Base-by-base conservation (phyloP, 306 rosid species). In the Rosa chinensis region DNA sequence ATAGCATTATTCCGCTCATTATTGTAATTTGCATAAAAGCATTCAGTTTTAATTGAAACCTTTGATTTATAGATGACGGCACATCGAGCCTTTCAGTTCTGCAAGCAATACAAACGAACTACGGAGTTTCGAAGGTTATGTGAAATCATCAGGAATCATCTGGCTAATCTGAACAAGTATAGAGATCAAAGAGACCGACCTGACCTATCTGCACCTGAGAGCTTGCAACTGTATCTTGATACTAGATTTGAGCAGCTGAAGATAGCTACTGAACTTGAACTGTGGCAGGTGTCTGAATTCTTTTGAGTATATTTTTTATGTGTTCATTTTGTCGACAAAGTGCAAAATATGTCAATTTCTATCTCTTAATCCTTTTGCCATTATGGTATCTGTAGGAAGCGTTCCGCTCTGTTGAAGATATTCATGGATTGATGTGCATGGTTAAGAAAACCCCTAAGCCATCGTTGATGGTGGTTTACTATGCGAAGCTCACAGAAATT, bases 11-110 rank as follows among this genome's bases (percentile, higher is more conserved):
- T 17, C 58, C 23, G 3, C 9, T 42, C 3, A 11, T 40, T 40
- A n/a, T 49, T 16, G 75, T 47, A 14, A 48, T 42, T 12, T 62
- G 47, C 47, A 6, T 72, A 18, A 10, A 28, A 25, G 50, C 23
- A 53, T 66, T 14, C 13, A 9, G 21, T 37, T 25, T 66, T 47
- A 32, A 56, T 53, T 64, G 76, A 3, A 6, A 48, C 21, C 43
- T 70, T 76, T 68, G 16, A 50, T 79, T 28, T 82, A 85, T 86
- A 96, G 99, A 96, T 96, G 99, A 96, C 99, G 39, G 99, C 99
- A 16, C 99, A 96, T 79, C 93, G 99, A 73, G 97, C 99, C 73
- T 96, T 96, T 84, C 99, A 96, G 87, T 96, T 96, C 85, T 96
- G 99, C 85, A 96, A 96, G 89, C 97, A 90, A 74, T 96, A 96